phyloP scores from a whole-genome alignment of 306 rosid genomes.

The Dalbergia cochinchinensis region DNA sequence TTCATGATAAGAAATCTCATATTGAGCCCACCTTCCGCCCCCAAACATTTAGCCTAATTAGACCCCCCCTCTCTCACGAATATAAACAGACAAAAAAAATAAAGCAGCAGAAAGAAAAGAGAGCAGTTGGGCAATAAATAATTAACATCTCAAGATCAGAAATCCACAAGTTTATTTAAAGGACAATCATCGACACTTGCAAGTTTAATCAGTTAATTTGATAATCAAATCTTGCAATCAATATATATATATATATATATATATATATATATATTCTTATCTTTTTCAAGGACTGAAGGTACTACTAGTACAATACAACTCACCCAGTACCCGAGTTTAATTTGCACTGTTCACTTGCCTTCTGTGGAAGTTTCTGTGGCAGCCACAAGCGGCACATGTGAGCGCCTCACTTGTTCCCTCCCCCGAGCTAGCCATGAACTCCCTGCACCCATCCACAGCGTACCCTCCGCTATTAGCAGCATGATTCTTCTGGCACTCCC shows the following conservation, averaged over 20 bases:
- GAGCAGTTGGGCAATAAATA: background rate
- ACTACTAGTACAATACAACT: background rate
- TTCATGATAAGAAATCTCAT: background rate
- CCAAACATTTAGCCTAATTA: no score
- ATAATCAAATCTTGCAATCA: slow-evolving; percentile 24
- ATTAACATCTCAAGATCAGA: background rate
- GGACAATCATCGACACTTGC: background rate
- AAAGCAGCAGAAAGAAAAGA: background rate
- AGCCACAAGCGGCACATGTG: slow-evolving; percentile 88
- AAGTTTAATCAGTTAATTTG: slow-evolving; percentile 26
- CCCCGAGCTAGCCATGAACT: slow-evolving; percentile 74
- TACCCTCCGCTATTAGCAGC: slow-evolving; percentile 91
- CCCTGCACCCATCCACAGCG: slow-evolving; percentile 92
- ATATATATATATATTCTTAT: no score
- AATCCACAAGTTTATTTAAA: slow-evolving; percentile 15
- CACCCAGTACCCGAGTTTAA: slow-evolving; percentile 44
- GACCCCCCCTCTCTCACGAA: background rate
- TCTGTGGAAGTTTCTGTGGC: slow-evolving; percentile 86
- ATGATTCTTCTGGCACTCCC: slow-evolving; percentile 92
- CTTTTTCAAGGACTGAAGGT: slow-evolving; percentile 47
- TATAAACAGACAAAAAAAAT: background rate
- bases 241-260: no score
- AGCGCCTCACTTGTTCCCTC: slow-evolving; percentile 72
- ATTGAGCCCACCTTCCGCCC: background rate
- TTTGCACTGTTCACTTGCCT: slow-evolving; percentile 67